A percentile compares a stretch with the other conserved stretches of the same genome.
Conservation (phyloP, 257 asterid genomes). For the Osmanthus fragrans region DNA sequence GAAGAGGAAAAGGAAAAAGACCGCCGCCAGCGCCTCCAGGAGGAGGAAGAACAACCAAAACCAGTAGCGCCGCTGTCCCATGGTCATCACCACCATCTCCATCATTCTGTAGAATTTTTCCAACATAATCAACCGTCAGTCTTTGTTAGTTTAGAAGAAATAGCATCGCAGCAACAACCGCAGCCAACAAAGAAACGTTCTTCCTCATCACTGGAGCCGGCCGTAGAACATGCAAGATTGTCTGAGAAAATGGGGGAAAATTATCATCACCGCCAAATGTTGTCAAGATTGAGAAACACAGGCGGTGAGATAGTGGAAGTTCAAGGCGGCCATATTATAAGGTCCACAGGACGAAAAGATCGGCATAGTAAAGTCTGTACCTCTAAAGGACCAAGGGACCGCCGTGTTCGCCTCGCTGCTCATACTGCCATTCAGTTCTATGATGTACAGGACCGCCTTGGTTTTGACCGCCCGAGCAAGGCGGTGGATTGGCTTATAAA, state of each 20-base stretch:
- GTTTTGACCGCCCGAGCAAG: constrained; percentile 99
- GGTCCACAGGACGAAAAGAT: constrained; percentile 95
- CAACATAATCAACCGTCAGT: constrained; percentile 33
- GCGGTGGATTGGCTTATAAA: constrained; percentile 98
- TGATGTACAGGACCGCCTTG: constrained; percentile 98
- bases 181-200: constrained; percentile 58
- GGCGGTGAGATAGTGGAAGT: constrained; percentile 92
- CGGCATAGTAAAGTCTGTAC: constrained; percentile 99
- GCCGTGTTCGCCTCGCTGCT: constrained; percentile 98
- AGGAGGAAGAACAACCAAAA: constrained; percentile 2
- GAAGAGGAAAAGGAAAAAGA: constrained; percentile 29
- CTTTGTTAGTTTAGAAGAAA: constrained; percentile 28
- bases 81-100: constrained; percentile 12
- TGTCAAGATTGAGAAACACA: constrained; percentile 51
- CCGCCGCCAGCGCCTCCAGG: constrained; percentile 23
- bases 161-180: constrained; percentile 22
- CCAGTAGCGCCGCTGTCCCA: background rate
- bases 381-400: constrained; percentile 96
- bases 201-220: constrained; percentile 39
- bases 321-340: constrained; percentile 95
- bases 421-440: constrained; percentile 96
- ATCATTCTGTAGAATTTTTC: constrained; percentile 17
- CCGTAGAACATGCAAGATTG: constrained; percentile 70
- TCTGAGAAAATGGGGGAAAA: constrained; percentile 57
- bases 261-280: constrained; percentile 31